These are phyloP conservation scores for Comarum palustre DNA, from an alignment of 306 rosid species.

Conservation along the genomic window DNA sequence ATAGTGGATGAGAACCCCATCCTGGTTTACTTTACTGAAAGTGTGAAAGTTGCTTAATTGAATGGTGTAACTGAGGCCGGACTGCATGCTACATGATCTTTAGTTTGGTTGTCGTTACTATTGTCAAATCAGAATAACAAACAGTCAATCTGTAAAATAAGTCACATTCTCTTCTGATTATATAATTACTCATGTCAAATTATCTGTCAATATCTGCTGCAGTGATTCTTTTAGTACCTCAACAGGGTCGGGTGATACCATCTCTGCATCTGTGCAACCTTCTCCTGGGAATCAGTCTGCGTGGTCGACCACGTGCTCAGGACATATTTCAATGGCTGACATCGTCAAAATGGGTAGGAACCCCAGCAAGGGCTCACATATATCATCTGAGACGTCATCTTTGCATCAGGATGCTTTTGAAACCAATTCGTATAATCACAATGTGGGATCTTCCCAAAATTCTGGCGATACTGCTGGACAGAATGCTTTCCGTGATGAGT, in stretches of 20 bases:
- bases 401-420: conserved; percentile 30
- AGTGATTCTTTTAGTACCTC: conserved; percentile 45
- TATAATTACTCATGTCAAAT: conserved; percentile 14
- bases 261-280: conserved; percentile 30
- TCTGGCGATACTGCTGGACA: conserved; percentile 28
- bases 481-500: conserved; percentile 34
- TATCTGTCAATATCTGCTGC: conserved; percentile 36
- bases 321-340: conserved; percentile 64
- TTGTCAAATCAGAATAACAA: background rate
- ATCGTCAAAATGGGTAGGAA: conserved; percentile 53
- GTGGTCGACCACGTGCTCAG: conserved; percentile 34
- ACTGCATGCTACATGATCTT: background rate
- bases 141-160: background rate
- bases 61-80: background rate
- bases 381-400: conserved; percentile 15
- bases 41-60: background rate
- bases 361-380: conserved; percentile 18
- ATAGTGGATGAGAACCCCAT: too few species aligned
- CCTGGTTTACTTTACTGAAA: background rate
- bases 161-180: background rate
- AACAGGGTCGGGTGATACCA: conserved; percentile 31
- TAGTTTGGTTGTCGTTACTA: background rate
- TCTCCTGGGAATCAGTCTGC: conserved; percentile 36
- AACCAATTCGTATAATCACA: conserved; percentile 19
- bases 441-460: conserved; percentile 30